Conservation (phyloP, 2,329 filamentous ascomycete genomes). For the Coniochaeta prunicola region DNA sequence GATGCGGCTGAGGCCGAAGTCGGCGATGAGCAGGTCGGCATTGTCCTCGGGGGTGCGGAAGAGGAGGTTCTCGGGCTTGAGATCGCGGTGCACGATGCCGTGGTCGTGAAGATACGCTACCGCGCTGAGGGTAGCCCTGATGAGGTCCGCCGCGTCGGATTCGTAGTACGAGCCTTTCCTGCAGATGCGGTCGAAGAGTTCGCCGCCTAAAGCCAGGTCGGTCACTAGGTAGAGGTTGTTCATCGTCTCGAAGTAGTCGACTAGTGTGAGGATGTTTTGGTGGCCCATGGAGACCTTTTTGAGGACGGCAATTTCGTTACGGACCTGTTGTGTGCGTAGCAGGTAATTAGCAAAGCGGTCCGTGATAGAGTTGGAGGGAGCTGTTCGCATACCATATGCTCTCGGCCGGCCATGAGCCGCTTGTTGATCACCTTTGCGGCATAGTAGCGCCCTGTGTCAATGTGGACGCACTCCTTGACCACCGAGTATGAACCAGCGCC, state of each 20-base stretch:
- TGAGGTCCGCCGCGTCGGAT: slow-evolving; percentile 89
- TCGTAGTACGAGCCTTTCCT: slow-evolving; percentile 98
- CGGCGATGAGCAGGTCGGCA: slow-evolving; percentile 90
- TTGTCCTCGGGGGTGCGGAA: slow-evolving; percentile 98
- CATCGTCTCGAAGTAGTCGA: slow-evolving; percentile 99
- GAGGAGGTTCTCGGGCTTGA: slow-evolving; percentile 95
- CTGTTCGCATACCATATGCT: slow-evolving; percentile 74
- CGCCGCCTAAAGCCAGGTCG: slow-evolving; percentile 89
- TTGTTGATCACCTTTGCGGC: slow-evolving; percentile 99
- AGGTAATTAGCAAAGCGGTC: neutral
- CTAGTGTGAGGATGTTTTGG: slow-evolving; percentile 93
- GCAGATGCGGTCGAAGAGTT: slow-evolving; percentile 97
- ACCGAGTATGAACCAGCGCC: slow-evolving; percentile 97
- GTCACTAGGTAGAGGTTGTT: slow-evolving; percentile 99
- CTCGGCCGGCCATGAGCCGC: slow-evolving; percentile 89
- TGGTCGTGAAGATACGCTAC: slow-evolving; percentile 98
- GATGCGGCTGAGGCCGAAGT: slow-evolving; percentile 91
- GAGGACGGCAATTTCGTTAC: slow-evolving; percentile 95
- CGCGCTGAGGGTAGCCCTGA: slow-evolving; percentile 90
- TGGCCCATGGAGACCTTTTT: slow-evolving; percentile 99
- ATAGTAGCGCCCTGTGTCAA: slow-evolving; percentile 96
- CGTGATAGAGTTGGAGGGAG: neutral
- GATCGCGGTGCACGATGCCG: slow-evolving; percentile 93
- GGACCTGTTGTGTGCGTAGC: slow-evolving; percentile 49
- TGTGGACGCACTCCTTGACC: slow-evolving; percentile 98